Conservation (phyloP, 768 basidiomycete genomes). For the Pholiota conissans region DNA sequence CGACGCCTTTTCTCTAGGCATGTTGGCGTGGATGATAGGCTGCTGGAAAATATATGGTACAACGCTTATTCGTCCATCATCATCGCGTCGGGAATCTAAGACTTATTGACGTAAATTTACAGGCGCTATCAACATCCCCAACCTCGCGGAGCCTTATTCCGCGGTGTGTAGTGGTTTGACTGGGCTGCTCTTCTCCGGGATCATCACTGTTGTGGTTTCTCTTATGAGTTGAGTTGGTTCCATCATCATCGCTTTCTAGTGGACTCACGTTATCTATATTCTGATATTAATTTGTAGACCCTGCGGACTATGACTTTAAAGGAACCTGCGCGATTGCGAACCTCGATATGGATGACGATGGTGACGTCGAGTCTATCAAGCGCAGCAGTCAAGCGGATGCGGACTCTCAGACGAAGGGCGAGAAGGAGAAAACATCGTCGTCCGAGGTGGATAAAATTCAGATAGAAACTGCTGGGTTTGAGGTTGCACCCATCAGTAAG, state of each 20-base stretch:
- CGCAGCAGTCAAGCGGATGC: background rate
- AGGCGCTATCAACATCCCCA: slow-evolving; percentile 36
- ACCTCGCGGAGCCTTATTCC: slow-evolving; percentile 39
- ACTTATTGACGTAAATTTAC: too few relatives aligned
- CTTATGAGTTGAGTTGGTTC: slow-evolving; percentile 27
- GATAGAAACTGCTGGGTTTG: background rate
- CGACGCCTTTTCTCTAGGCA: slow-evolving; percentile 15
- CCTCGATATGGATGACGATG: slow-evolving; percentile 22
- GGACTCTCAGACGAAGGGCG: background rate
- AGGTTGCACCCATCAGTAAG: background rate
- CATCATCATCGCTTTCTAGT: background rate
- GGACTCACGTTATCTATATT: too few relatives aligned
- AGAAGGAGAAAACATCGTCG: background rate
- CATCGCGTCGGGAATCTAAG: too few relatives aligned
- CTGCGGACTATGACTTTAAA: slow-evolving; percentile 37
- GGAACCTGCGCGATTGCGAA: slow-evolving; percentile 34
- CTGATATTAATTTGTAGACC: slow-evolving; percentile 15
- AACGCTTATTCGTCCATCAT: too few relatives aligned
- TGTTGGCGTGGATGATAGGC: slow-evolving; percentile 52
- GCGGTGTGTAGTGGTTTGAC: slow-evolving; percentile 38
- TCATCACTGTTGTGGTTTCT: slow-evolving; percentile 34
- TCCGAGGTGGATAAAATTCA: background rate
- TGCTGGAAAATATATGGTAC: slow-evolving; percentile 50
- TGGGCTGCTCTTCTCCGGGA: slow-evolving; percentile 36
- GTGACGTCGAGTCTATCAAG: slow-evolving; percentile 10